Evolutionary conservation across 2,329 filamentous ascomycete genomes (phyloP).

Genomic region (Colletotrichum lupini): DNA sequence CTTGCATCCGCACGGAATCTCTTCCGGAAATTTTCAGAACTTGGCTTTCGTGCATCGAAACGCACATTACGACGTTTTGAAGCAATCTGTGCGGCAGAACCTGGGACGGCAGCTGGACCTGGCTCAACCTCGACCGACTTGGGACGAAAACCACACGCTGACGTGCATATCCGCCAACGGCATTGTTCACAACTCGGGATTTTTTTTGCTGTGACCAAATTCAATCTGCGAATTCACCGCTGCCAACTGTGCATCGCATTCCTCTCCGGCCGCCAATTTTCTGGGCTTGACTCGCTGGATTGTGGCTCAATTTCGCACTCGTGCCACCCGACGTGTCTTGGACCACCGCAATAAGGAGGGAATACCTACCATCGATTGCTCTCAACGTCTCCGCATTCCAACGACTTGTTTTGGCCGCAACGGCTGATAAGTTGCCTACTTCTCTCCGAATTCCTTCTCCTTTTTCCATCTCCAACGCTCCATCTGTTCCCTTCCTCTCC

Average conservation of each 20-base stretch:
- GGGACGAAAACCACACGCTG: constrained; percentile 17
- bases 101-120: constrained; percentile 32
- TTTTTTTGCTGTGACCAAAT: neutral
- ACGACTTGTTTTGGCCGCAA: constrained; percentile 12
- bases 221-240: neutral
- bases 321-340: constrained; percentile 1
- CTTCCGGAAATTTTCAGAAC: neutral
- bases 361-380: constrained; percentile 24
- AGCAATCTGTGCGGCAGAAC: constrained; percentile 18
- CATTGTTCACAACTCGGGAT: neutral
- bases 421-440: neutral
- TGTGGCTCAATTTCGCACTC: constrained; percentile 24
- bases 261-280: neutral
- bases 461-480: neutral
- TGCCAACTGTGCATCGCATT: neutral
- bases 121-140: constrained; percentile 17
- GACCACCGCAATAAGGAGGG: constrained; percentile 5
- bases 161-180: neutral
- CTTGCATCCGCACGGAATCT: neutral
- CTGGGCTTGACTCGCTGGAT: constrained; percentile 14
- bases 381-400: constrained; percentile 31
- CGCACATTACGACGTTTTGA: constrained; percentile 11
- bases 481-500: neutral
- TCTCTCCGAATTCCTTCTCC: neutral
- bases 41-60: constrained; percentile 17